These are phyloP conservation scores for Ophiocordyceps camponoti-floridani DNA, from an alignment of 2,329 filamentous ascomycete species.

Conservation along the genomic window DNA sequence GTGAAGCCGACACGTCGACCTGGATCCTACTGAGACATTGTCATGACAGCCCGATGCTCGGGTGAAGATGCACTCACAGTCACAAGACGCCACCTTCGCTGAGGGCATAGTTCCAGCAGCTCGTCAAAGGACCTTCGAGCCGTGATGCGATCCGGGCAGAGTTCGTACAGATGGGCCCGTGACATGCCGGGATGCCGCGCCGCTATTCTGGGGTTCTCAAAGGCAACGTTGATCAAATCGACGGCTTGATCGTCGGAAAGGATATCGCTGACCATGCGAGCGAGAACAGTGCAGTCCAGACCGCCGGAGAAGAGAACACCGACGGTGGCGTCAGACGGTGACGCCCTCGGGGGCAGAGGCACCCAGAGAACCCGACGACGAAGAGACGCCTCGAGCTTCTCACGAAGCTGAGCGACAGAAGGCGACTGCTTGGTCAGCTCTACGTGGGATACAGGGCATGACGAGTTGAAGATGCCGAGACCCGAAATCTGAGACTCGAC, in stretches of 20 bases:
- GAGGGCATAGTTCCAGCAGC: conserved; percentile 48
- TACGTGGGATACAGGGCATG: conserved; percentile 16
- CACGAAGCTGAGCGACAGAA: conserved; percentile 33
- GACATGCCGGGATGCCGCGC: conserved; percentile 26
- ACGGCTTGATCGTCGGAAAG: conserved; percentile 51
- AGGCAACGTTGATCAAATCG: conserved; percentile 88
- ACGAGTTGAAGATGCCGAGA: conserved; percentile 33
- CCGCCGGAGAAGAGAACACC: conserved; percentile 88
- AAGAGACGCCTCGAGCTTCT: conserved; percentile 42
- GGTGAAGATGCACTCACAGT: conserved; percentile 25
- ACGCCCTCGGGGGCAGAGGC: conserved; percentile 31
- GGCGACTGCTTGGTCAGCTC: conserved; percentile 15
- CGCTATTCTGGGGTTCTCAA: conserved; percentile 73
- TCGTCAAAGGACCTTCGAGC: conserved; percentile 68
- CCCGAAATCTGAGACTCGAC: conserved; percentile 26
- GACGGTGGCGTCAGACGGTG: conserved; percentile 29
- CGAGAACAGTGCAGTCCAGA: conserved; percentile 79
- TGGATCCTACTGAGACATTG: conserved; percentile 9
- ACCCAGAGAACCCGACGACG: conserved; percentile 46
- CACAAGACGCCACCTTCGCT: conserved; percentile 66
- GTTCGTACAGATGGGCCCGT: conserved; percentile 42
- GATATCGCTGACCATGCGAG: conserved; percentile 61
- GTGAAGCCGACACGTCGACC: conserved; percentile 67
- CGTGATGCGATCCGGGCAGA: conserved; percentile 79
- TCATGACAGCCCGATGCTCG: background rate